Evolutionary conservation across 306 rosid genomes (phyloP), one percentile per base, ranked within the genome.

Genomic region (Acacia melanoxylon): DNA sequence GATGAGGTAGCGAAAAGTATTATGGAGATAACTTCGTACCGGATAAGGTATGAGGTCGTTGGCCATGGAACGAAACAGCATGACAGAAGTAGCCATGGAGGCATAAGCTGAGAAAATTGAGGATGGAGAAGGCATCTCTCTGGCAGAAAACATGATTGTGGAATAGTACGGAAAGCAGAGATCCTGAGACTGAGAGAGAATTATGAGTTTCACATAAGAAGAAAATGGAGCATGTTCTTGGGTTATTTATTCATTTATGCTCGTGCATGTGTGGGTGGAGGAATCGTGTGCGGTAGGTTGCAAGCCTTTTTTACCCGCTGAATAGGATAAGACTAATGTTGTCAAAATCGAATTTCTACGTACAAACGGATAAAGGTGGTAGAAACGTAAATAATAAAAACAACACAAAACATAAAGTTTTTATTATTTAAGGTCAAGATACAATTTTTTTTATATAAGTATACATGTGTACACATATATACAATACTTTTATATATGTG

Each of bases 71-170:
- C 96, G 87, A 0, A 90, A 37, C 0, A 94, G 89, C 97, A 94
- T 90, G 27, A 90, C 12, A 7, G 98, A 90, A 41, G 93, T 94
- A 7, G 94, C 85, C 90, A 90, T 85, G 86, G 98, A 94, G 15
- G 97, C 97, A 56, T 91, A 92, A 10, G 97, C 97, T 0, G 97
- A 89, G 91, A 94, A 94, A 37, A 94, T 44, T 12, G 98, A 83
- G 12, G 95, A 88, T 0, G 92, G 89, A 8, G 97, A 92, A 29
- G 97, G 92, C 87, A 94, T 85, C 22, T 89, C 93, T 82, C 77
- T 77, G 16, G 82, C 8, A 52, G 91, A 77, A 82, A 94, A 90
- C 93, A 94, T 92, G 29, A 12, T 70, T 66, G 66, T 40, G 20
- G 37, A 44, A 12, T 31, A 14, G 65, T 48, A 27, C 44, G 15